phyloP scores from a whole-genome alignment of 148 eudicot genomes.

The Amaranthus hypochondriacus region DNA sequence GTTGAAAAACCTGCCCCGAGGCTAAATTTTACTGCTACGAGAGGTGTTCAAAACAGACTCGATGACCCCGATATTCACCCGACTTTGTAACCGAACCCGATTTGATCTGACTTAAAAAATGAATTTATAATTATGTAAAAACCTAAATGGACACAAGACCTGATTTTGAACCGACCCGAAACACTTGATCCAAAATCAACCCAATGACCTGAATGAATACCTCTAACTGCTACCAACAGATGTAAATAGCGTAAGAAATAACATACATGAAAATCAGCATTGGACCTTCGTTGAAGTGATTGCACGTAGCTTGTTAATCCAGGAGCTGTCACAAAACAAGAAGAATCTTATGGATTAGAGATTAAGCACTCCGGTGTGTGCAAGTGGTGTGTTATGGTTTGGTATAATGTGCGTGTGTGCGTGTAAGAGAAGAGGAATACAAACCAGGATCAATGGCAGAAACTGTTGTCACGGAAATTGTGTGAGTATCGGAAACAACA shows the following conservation, averaged over 20 bases:
- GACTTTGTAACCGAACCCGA: no score
- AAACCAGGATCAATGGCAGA: constrained; percentile 65
- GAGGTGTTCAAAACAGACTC: no score
- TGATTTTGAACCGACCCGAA: background rate
- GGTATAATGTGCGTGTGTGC: no score
- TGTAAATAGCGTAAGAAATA: background rate
- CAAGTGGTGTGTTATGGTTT: background rate
- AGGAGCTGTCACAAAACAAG: constrained; percentile 50
- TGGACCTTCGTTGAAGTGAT: constrained; percentile 60
- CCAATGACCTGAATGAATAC: background rate
- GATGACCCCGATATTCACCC: no score
- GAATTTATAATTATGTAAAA: no score
- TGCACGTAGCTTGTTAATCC: constrained; percentile 69
- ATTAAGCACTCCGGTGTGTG: background rate
- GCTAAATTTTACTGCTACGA: no score
- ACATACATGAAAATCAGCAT: constrained; percentile 71
- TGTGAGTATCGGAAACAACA: constrained; percentile 55
- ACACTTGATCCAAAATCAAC: no score
- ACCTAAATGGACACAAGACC: background rate
- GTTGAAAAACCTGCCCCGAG: no score
- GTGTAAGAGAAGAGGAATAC: constrained; percentile 1
- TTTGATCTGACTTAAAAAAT: no score
- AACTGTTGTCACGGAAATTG: constrained; percentile 57
- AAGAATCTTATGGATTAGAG: constrained; percentile 1
- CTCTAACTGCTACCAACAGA: background rate